A percentile compares a stretch with the other conserved stretches of the same genome.
Evolutionary conservation across 2,329 filamentous ascomycete species (phyloP).

Genomic region (Lachnellula arida): DNA sequence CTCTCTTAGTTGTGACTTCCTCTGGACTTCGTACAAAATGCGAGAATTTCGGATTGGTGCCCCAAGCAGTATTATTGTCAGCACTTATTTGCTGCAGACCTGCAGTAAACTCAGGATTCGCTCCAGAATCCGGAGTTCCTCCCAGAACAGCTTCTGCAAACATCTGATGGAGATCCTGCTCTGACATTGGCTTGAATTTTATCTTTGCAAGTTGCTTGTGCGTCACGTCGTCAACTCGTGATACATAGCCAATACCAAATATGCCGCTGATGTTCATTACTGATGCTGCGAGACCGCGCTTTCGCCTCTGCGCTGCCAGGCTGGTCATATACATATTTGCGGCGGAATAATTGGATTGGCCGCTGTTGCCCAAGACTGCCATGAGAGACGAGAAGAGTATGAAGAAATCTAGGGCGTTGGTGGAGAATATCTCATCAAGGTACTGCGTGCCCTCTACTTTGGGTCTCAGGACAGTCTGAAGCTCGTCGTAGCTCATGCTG

Average conservation of each 20-base stretch:
- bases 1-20: not conserved
- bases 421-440: slow-evolving; percentile 32
- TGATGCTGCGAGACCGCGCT: slow-evolving; percentile 36
- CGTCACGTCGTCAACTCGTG: not conserved
- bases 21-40: not conserved
- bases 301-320: slow-evolving; percentile 35
- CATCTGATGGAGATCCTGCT: slow-evolving; percentile 37
- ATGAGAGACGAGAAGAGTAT: slow-evolving; percentile 34
- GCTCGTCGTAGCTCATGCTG: slow-evolving; percentile 26
- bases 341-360: slow-evolving; percentile 43
- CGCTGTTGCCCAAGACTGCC: slow-evolving; percentile 29
- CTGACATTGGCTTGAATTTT: slow-evolving; percentile 16
- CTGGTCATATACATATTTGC: slow-evolving; percentile 41
- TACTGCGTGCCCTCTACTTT: slow-evolving; percentile 34
- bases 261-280: slow-evolving; percentile 38
- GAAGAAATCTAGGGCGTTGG: slow-evolving; percentile 35
- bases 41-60: not conserved
- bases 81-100: not conserved
- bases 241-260: slow-evolving; percentile 39
- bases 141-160: slow-evolving; percentile 39
- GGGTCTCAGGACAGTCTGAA: slow-evolving; percentile 28
- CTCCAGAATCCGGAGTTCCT: slow-evolving; percentile 15
- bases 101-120: not conserved
- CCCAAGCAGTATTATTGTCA: not conserved
- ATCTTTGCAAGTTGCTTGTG: not conserved